These are phyloP conservation scores for Nematocida sp. DNA, from an alignment of 371 early-diverging fungal genomes.

Conservation along the genomic window DNA sequence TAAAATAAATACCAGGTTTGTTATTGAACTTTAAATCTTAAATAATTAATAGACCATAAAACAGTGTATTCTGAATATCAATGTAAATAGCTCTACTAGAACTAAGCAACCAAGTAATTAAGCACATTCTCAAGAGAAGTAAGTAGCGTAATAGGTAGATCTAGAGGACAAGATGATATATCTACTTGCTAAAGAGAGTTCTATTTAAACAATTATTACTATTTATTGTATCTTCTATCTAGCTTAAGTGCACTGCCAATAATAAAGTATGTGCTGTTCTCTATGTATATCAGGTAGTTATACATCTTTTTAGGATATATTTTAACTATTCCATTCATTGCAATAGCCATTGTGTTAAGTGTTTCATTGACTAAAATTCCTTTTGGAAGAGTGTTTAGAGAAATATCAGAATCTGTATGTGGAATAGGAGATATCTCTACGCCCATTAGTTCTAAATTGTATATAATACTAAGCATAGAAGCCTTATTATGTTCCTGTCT, in stretches of 20 bases:
- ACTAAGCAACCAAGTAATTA: too few species aligned
- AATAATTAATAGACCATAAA: too few species aligned
- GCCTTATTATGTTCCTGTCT: background rate
- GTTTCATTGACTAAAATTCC: conserved; percentile 45
- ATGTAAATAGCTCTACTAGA: too few species aligned
- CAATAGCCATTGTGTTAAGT: conserved; percentile 39
- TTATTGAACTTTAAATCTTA: too few species aligned
- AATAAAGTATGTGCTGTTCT: conserved; percentile 20
- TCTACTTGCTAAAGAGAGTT: too few species aligned
- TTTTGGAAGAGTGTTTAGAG: background rate
- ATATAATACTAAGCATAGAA: conserved; percentile 1
- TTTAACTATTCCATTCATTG: background rate
- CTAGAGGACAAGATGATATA: too few species aligned
- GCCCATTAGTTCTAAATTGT: conserved; percentile 34
- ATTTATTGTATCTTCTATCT: conserved; percentile 31
- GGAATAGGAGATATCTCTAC: conserved; percentile 9
- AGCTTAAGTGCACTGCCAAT: conserved; percentile 27
- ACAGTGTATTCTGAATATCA: too few species aligned
- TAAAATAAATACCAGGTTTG: too few species aligned
- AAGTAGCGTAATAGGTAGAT: too few species aligned
- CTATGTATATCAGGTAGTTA: conserved; percentile 29
- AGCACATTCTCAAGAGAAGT: too few species aligned
- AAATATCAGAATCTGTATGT: background rate
- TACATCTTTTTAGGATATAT: conserved; percentile 46
- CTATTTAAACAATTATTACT: too few species aligned